phyloP scores from a whole-genome alignment of 1,139 yeast genomes.

The Hanseniaspora sp. region DNA sequence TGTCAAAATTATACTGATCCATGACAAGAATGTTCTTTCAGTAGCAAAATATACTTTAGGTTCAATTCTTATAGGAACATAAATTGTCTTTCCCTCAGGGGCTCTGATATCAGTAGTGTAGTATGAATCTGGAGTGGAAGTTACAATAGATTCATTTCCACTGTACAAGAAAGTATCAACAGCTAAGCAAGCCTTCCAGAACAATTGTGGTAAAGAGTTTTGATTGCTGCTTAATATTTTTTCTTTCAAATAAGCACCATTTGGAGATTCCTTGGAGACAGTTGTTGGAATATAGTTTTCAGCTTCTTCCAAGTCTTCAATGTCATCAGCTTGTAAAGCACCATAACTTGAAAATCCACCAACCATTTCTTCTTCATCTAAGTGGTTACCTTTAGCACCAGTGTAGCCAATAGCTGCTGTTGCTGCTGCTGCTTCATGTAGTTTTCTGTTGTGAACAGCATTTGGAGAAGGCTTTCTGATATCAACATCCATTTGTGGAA shows the following conservation, averaged over 20 bases:
- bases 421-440: constrained; percentile 31
- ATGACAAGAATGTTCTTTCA: constrained; percentile 66
- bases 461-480: constrained; percentile 77
- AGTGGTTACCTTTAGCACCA: constrained; percentile 29
- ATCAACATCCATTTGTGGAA: constrained; percentile 95
- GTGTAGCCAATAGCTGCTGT: constrained; percentile 34
- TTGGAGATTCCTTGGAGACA: constrained; percentile 17
- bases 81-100: constrained; percentile 68
- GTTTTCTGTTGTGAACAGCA: constrained; percentile 28
- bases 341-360: constrained; percentile 31
- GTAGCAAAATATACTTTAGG: constrained; percentile 80
- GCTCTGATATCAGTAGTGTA: constrained; percentile 53
- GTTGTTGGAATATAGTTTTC: constrained; percentile 31
- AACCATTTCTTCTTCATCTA: constrained; percentile 35
- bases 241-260: constrained; percentile 23
- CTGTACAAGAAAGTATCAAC: constrained; percentile 46
- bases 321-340: constrained; percentile 29
- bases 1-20: constrained; percentile 65
- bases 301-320: constrained; percentile 42
- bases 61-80: constrained; percentile 71
- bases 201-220: constrained; percentile 15
- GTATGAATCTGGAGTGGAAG: constrained; percentile 53
- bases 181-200: constrained; percentile 22
- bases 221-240: constrained; percentile 17
- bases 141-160: constrained; percentile 62